These are phyloP conservation scores for Xerocomellus dryophilus DNA, from an alignment of 768 basidiomycete genomes.

Conservation along the genomic window DNA sequence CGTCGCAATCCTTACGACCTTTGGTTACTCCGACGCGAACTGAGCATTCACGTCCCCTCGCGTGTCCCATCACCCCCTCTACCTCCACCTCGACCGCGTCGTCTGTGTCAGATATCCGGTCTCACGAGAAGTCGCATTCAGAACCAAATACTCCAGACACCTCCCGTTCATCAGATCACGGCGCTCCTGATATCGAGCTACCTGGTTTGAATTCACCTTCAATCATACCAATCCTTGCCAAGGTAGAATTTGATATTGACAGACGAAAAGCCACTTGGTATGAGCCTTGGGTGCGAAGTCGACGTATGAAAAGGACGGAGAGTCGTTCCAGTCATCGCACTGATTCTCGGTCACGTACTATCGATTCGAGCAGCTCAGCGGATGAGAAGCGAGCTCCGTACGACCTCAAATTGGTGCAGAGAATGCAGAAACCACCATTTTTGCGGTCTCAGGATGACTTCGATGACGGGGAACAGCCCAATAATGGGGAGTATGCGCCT, in stretches of 20 bases:
- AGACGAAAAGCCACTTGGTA: constrained; percentile 77
- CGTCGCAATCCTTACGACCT: constrained; percentile 40
- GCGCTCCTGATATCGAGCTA: constrained; percentile 53
- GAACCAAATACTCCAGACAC: constrained; percentile 56
- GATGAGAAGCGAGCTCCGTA: constrained; percentile 41
- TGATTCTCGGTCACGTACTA: constrained; percentile 20
- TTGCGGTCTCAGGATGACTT: constrained; percentile 24
- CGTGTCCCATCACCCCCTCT: constrained; percentile 37
- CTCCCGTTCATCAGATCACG: constrained; percentile 38
- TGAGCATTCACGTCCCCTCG: constrained; percentile 37
- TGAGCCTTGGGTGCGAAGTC: constrained; percentile 73
- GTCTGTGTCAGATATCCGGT: constrained; percentile 47
- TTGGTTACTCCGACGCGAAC: constrained; percentile 44
- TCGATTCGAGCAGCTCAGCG: constrained; percentile 21
- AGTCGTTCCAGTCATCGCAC: constrained; percentile 35
- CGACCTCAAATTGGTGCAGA: constrained; percentile 50
- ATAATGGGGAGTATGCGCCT: constrained; percentile 24
- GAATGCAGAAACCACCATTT: constrained; percentile 41
- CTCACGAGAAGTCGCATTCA: constrained; percentile 43
- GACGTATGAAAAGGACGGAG: constrained; percentile 54
- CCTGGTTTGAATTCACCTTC: constrained; percentile 63
- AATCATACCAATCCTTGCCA: constrained; percentile 82
- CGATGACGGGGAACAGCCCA: constrained; percentile 30
- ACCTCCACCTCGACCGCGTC: constrained; percentile 49
- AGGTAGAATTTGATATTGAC: constrained; percentile 95